Base-by-base conservation (phyloP, 2,329 filamentous ascomycete species). In the Lithohypha guttulata region DNA sequence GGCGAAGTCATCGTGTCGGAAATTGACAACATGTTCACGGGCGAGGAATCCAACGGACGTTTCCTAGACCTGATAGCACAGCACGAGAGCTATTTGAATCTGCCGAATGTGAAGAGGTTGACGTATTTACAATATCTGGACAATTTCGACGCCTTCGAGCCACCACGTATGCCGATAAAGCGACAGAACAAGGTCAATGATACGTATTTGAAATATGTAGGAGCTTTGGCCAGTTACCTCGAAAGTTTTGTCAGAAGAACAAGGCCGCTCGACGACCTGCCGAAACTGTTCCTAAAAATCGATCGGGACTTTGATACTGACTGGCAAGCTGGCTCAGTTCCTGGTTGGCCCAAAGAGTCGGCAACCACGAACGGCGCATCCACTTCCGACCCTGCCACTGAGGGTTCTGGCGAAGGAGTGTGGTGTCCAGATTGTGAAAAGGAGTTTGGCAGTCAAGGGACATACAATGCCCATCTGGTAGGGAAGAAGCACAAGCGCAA, bases 401-500 rank as follows among this genome's bases (percentile, higher is more conserved):
- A 75, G 55, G 69, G 71, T 55, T 54, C 68, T 53, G 71, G 70
- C 1, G 79, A 85, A 37, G 84, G 81, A 0, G 72, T 86, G 11
- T 96, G 84, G 82, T 98, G 91, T 54, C 71, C 80, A 4, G 86
- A 87, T 46, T 98, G 91, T 58, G 81, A 91, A 56, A 95, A 87
- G 62, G 84, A 89, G 43, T 98, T 96, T 64, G 86, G 84, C 54
- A 96, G 95, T 54, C 78, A 91, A 49, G 94, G 94, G 46, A 85
- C 95, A 33, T 94, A 93, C 68, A 87, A 86, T 53, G 79, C 76
- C 25, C 91, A 98, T 59, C 63, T 98, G 45, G 81, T 68, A 0
- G 89, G 89, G 28, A 89, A 93, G 63, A 98, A 96, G 58, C 91
- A 98, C 59, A 75, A 89, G 58, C 84, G 85, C 53, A 84, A 83